Evolutionary conservation across 306 rosid genomes (phyloP).

Genomic region (Quercus wislizeni): DNA sequence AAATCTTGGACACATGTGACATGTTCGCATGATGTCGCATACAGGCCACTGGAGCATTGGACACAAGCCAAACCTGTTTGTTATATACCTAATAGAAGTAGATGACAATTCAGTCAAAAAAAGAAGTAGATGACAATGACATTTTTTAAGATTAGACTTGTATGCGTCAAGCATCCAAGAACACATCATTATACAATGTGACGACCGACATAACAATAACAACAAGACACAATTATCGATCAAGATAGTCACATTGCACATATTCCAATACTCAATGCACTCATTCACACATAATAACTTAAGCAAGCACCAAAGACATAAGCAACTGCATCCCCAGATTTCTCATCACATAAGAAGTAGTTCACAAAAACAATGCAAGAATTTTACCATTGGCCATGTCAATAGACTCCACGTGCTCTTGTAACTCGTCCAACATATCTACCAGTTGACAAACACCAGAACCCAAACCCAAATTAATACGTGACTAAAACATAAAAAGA

Average conservation of each 20-base stretch:
- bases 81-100: not conserved
- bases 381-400: constrained; percentile 90
- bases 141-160: not conserved
- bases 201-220: not conserved
- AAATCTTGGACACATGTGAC: too few species aligned
- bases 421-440: constrained; percentile 89
- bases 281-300: not conserved
- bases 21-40: too few species aligned
- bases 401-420: constrained; percentile 94
- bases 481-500: not conserved
- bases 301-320: not conserved
- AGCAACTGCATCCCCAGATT: not conserved
- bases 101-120: not conserved
- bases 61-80: too few species aligned
- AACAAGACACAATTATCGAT: not conserved
- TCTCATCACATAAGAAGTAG: not conserved
- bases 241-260: not conserved
- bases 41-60: too few species aligned
- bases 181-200: not conserved
- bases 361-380: constrained; percentile 6
- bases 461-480: not conserved
- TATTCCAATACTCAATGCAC: not conserved
- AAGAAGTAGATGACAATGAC: not conserved
- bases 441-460: constrained; percentile 17
- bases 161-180: not conserved